A percentile compares a stretch with the other conserved stretches of the same genome.
Evolutionary conservation across 225 moss, liverwort and hornwort species (phyloP).

Genomic region (Ulota crispa): DNA sequence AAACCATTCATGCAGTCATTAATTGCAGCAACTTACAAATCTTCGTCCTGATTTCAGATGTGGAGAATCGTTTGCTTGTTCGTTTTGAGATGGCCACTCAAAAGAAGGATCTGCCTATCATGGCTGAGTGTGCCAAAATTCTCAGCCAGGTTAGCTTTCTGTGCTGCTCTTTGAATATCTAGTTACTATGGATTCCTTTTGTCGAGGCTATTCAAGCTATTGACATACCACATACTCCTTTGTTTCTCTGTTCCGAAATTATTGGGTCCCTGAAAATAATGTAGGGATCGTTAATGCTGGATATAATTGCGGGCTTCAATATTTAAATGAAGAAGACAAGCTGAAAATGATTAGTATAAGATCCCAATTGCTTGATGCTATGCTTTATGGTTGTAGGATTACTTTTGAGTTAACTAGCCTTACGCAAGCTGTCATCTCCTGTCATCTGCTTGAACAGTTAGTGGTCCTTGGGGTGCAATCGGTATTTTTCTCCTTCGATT

Average conservation of each 20-base stretch:
- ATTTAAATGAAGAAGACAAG: neutral
- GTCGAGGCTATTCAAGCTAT: slow-evolving; percentile 1
- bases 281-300: slow-evolving; percentile 12
- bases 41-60: slow-evolving; percentile 47
- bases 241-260: neutral
- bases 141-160: slow-evolving; percentile 73
- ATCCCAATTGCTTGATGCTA: slow-evolving; percentile 9
- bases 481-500: slow-evolving; percentile 15
- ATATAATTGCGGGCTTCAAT: neutral
- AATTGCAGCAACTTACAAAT: slow-evolving; percentile 11
- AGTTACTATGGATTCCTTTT: neutral
- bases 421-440: slow-evolving; percentile 12
- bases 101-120: slow-evolving; percentile 66
- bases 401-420: slow-evolving; percentile 2
- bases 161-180: neutral
- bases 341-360: neutral
- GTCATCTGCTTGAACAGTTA: slow-evolving; percentile 10
- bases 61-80: slow-evolving; percentile 84
- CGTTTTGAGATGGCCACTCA: slow-evolving; percentile 90
- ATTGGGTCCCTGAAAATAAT: neutral
- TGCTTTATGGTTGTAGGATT: slow-evolving; percentile 24
- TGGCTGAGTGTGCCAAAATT: slow-evolving; percentile 94
- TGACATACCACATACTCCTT: neutral
- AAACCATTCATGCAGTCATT: neutral
- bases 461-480: slow-evolving; percentile 26